Conservation (phyloP, 2,329 filamentous ascomycete genomes). For the Trichoderma asperellum region DNA sequence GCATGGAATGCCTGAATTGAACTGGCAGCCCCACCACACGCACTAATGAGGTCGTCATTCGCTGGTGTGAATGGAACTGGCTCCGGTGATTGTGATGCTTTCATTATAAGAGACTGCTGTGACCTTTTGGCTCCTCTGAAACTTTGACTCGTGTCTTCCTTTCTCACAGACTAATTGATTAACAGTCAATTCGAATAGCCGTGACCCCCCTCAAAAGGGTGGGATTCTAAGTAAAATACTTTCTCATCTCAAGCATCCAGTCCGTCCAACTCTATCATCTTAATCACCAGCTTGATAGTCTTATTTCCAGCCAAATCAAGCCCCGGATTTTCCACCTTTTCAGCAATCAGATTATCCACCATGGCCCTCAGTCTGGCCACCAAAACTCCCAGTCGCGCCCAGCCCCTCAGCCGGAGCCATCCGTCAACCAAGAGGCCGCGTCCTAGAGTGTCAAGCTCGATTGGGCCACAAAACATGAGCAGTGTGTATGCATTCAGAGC, state of each 20-base stretch:
- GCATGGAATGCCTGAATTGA: conserved; percentile 7
- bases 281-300: conserved; percentile 76
- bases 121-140: not conserved
- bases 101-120: not conserved
- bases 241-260: conserved; percentile 62
- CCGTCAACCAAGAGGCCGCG: conserved; percentile 88
- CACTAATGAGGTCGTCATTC: not conserved
- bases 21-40: conserved; percentile 15
- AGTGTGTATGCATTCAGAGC: conserved; percentile 89
- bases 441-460: conserved; percentile 84
- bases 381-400: conserved; percentile 92
- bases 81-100: conserved; percentile 9
- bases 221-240: too few species aligned
- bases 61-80: not conserved
- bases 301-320: conserved; percentile 62
- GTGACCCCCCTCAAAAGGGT: not conserved
- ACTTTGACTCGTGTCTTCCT: not conserved
- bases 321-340: conserved; percentile 76
- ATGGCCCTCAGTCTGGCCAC: conserved; percentile 81
- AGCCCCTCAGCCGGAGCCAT: conserved; percentile 84
- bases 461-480: conserved; percentile 83
- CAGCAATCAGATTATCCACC: conserved; percentile 81
- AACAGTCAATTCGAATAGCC: not conserved
- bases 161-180: not conserved
- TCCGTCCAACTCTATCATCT: conserved; percentile 87